Conservation (phyloP, 257 asterid species). For the Rhazya stricta region DNA sequence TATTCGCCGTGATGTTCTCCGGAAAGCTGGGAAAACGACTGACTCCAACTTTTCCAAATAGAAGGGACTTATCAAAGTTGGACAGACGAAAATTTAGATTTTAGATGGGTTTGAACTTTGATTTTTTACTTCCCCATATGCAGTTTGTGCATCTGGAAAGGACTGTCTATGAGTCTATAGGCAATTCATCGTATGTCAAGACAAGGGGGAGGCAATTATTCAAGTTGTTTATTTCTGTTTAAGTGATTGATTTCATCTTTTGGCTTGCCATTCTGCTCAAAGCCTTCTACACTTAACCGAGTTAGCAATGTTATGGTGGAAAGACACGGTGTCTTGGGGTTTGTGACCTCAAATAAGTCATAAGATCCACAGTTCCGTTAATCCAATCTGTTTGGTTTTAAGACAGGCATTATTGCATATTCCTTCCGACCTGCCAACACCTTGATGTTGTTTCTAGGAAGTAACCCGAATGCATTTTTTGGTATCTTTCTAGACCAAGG, state of each 20-base stretch:
- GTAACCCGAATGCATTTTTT: neutral
- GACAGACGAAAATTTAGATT: too few relatives aligned
- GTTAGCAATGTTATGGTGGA: neutral
- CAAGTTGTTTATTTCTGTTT: neutral
- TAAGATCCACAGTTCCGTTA: neutral
- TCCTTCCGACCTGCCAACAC: neutral
- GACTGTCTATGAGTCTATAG: neutral
- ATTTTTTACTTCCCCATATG: too few relatives aligned
- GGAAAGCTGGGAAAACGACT: neutral
- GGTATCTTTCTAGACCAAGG: neutral
- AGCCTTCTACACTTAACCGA: neutral
- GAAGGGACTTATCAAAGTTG: neutral
- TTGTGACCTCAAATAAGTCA: neutral
- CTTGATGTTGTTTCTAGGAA: neutral
- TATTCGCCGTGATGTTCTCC: too few relatives aligned
- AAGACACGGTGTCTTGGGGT: neutral
- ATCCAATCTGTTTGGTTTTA: neutral
- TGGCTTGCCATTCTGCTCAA: neutral
- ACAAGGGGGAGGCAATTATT: neutral
- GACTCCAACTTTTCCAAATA: neutral
- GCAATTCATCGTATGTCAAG: neutral
- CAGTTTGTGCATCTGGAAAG: neutral
- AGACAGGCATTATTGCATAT: neutral
- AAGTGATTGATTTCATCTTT: neutral
- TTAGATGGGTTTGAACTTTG: neutral